Base-by-base conservation (phyloP, 257 asterid species). In the Solanum raphanifolium region DNA sequence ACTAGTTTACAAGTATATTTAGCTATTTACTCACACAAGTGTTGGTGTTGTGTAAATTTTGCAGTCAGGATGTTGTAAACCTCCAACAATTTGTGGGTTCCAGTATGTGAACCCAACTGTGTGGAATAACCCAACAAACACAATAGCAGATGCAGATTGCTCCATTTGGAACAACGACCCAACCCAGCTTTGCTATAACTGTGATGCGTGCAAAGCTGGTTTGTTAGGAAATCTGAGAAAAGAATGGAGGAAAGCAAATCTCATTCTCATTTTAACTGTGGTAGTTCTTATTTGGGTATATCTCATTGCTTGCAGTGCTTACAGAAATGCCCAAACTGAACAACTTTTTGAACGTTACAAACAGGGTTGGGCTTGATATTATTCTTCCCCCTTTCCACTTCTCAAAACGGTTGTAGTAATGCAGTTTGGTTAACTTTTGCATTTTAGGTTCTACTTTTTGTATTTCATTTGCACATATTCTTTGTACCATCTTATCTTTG, bases 51-150 rank as follows among this genome's bases (percentile, higher is more conserved):
- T 29, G 12, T 13, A 12, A 27, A 43, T 13, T 38, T 36, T 87
- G 71, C 92, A 96, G 99, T 93, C 99, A 2, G 99, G 99, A 23
- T 96, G 99, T 87, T 96, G 99, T 86, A 96, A 96, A 90, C 99
- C 99, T 27, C 97, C 99, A 27, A 91, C 93, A 68, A 43, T 90
- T 32, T 96, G 99, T 71, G 98, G 97, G 25, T 93, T 76, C 90
- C 97, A 96, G 83, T 95, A 90, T 52, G 88, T 93, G 55, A 91
- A 88, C 88, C 96, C 99, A 11, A 91, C 88, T 0, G 92, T 91
- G 74, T 96, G 99, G 99, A 85, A 83, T 36, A 96, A 94, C 31
- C 92, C 96, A 4, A 76, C 95, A 29, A 95, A 91, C 88, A 21
- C 90, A n/a, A 92, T 82, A 4, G 96, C 90, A 1, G 92, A 89